phyloP scores from a whole-genome alignment of 352 stramenopile genomes.

The Globisporangium viniferum region DNA sequence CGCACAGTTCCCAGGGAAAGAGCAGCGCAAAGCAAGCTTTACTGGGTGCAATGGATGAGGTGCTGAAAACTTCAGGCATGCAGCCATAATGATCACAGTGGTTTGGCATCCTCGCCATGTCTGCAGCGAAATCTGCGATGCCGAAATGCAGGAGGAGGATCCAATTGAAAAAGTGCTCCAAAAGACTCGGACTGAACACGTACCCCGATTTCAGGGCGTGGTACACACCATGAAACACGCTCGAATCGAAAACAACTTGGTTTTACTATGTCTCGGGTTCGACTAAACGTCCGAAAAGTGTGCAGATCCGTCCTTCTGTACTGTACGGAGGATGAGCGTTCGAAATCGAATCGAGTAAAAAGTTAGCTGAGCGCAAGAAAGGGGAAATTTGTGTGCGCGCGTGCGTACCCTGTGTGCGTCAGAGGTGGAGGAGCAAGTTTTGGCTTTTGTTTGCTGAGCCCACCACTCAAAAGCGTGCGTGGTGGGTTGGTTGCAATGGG shows the following conservation, averaged over 20 bases:
- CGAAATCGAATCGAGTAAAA: constrained; percentile 1
- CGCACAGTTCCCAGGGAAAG: not conserved
- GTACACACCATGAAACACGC: not conserved
- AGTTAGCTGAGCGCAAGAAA: not conserved
- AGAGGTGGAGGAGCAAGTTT: not conserved
- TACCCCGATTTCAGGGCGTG: not conserved
- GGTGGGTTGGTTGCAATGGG: too few species aligned
- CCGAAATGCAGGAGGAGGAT: not conserved
- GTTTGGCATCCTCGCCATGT: not conserved
- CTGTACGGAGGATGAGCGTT: not conserved
- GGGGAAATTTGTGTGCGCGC: not conserved
- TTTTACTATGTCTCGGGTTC: not conserved
- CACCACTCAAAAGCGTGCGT: not conserved
- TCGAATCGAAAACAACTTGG: not conserved
- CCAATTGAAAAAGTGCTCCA: not conserved
- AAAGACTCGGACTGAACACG: not conserved
- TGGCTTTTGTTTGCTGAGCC: not conserved
- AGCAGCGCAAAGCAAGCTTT: not conserved
- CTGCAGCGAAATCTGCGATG: constrained; percentile 1
- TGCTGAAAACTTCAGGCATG: not conserved
- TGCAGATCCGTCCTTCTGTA: not conserved
- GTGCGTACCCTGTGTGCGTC: constrained; percentile 5
- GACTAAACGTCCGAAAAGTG: constrained; percentile 1
- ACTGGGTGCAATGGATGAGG: constrained; percentile 3
- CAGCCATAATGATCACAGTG: not conserved